Percentiles rank a stretch among this genome's conserved stretches.
Evolutionary conservation across 768 basidiomycete species (phyloP).

Genomic region (Tricholoma terreum): DNA sequence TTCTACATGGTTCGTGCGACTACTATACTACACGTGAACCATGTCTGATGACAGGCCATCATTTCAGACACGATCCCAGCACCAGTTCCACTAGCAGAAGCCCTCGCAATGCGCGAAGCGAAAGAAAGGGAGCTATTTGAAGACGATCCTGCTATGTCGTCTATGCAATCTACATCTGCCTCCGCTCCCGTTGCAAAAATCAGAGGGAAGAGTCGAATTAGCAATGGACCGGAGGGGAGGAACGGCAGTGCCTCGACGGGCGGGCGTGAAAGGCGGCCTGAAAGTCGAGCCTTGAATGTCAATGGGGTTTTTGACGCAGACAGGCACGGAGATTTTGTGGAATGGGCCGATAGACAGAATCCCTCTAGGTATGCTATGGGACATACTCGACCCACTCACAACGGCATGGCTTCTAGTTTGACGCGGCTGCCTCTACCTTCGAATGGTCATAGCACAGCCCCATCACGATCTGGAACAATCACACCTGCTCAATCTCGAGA

Average conservation of each 20-base stretch:
- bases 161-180: conserved; percentile 20
- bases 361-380: conserved; percentile 4
- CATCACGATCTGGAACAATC: conserved; percentile 19
- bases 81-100: conserved; percentile 56
- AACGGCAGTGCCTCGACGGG: conserved; percentile 15
- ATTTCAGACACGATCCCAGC: conserved; percentile 62
- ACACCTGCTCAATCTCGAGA: conserved; percentile 22
- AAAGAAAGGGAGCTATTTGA: conserved; percentile 57
- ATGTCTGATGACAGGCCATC: conserved; percentile 3
- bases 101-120: conserved; percentile 51
- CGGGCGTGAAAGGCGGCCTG: conserved; percentile 9
- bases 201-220: conserved; percentile 37
- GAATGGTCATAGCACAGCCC: conserved; percentile 22
- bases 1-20: conserved; percentile 53
- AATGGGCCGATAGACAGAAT: conserved; percentile 15
- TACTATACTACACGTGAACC: not conserved
- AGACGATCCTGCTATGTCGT: conserved; percentile 48
- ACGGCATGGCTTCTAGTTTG: conserved; percentile 22
- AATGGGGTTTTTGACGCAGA: conserved; percentile 2
- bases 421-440: conserved; percentile 20
- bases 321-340: conserved; percentile 7
- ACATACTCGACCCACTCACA: not conserved
- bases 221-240: conserved; percentile 33
- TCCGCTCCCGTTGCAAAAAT: conserved; percentile 22
- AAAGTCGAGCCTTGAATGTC: conserved; percentile 2